Evolutionary conservation across 2,329 filamentous ascomycete genomes (phyloP), one percentile per base, ranked within the genome.

Genomic region (Cytospora paraplurivora): DNA sequence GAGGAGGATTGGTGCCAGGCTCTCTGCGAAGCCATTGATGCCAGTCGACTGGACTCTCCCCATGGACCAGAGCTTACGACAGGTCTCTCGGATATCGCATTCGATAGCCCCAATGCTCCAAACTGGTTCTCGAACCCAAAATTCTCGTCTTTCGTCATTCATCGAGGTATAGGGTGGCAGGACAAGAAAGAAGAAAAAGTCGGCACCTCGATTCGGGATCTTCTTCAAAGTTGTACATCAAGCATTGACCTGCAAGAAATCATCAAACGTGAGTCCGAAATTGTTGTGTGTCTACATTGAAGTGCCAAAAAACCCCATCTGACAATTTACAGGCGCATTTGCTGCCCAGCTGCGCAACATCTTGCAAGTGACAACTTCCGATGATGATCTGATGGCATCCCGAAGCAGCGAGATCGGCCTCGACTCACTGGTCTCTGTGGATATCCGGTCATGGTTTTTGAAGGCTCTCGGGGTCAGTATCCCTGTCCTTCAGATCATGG

Each of bases 401-500:
- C 38, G 21, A 1, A 47, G 54, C 11, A 33, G 8, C 13, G 54
- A 56, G 10, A 59, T 69, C 13, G 70, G 70, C 15, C 50, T 67
- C 32, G 68, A 71, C 59, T 68, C 68, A 1, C 59, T 72, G 11
- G 55, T 72, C 3, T 66, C 70, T 4, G 68, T 70, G 13, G 64
- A 67, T 76, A 76, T 77, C 6, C 75, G 79, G 1, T 71, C 74
- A 7, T 83, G 81, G 81, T 80, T 81, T 62, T 49, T 76, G 21
- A 79, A 79, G 59, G 70, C 77, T 37, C 38, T 81, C 0, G 62
- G 74, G 0, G 69, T 76, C 1, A 75, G 81, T 55, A 71, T 82
- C 1, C 76, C 79, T 0, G 75, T 82, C 0, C 68, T 82, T 6
- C 78, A 78, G 62, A 72, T 82, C 21, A 66, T 81, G 17, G 68